phyloP scores from a whole-genome alignment of 169 alveolate species.

The Eimeria acervulina region DNA sequence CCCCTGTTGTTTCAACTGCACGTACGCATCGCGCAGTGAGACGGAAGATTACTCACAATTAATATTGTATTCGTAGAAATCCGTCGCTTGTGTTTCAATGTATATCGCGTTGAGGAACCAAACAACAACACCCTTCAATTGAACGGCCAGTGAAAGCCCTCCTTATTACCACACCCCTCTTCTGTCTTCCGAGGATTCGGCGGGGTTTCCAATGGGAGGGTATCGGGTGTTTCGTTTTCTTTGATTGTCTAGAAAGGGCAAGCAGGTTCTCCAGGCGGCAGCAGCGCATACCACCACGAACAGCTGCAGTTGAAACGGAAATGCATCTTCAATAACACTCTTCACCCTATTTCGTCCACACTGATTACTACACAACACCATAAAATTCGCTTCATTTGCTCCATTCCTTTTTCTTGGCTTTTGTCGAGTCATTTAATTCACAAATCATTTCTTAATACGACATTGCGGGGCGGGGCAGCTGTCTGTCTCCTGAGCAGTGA shows the following conservation, averaged over 20 bases:
- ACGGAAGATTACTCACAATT: neutral
- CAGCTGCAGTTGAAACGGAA: neutral
- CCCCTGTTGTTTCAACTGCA: neutral
- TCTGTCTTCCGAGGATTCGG: conserved; percentile 27
- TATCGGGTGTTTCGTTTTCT: neutral
- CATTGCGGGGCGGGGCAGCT: too few relatives aligned
- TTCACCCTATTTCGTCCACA: too few relatives aligned
- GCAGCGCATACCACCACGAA: too few relatives aligned
- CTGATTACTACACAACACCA: too few relatives aligned
- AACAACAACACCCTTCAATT: neutral
- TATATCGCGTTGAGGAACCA: neutral
- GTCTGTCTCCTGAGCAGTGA: too few relatives aligned
- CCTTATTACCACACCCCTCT: neutral
- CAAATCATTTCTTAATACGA: too few relatives aligned
- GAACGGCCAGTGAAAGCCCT: neutral
- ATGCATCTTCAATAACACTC: neutral
- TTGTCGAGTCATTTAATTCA: too few relatives aligned
- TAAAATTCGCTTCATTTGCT: too few relatives aligned
- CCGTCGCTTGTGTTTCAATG: neutral
- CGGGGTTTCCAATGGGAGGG: neutral
- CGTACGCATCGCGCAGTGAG: neutral
- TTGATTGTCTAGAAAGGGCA: neutral
- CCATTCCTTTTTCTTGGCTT: too few relatives aligned
- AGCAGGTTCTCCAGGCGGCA: neutral
- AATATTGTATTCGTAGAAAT: neutral